Percentiles rank a stretch among this genome's conserved stretches.
Conservation (phyloP, 768 basidiomycete species). For the Trametes cinnabarina region DNA sequence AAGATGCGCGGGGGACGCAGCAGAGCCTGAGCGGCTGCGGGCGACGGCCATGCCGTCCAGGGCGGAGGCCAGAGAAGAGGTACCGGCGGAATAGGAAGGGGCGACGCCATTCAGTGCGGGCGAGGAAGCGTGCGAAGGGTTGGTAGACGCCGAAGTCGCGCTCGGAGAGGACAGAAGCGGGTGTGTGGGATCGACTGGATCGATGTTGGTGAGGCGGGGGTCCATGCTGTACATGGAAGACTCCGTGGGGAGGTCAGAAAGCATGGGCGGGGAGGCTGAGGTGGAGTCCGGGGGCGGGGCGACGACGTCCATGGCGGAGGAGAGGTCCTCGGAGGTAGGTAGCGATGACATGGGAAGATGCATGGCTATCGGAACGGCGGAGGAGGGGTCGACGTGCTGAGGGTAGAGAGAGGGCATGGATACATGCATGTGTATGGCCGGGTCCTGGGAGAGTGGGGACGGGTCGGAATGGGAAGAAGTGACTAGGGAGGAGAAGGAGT, state of each 20-base stretch:
- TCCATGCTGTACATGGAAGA: slow-evolving; percentile 37
- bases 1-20: slow-evolving; percentile 31
- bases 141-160: slow-evolving; percentile 32
- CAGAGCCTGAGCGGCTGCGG: slow-evolving; percentile 34
- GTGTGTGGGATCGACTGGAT: slow-evolving; percentile 29
- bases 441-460: slow-evolving; percentile 17
- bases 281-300: slow-evolving; percentile 14
- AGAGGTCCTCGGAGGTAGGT: slow-evolving; percentile 14
- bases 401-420: slow-evolving; percentile 24
- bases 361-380: slow-evolving; percentile 21
- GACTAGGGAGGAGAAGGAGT: slow-evolving; percentile 21
- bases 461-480: slow-evolving; percentile 22
- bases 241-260: slow-evolving; percentile 41
- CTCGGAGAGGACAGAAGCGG: slow-evolving; percentile 33
- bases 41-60: slow-evolving; percentile 29
- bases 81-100: slow-evolving; percentile 27
- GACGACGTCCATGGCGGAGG: slow-evolving; percentile 26
- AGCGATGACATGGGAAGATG: slow-evolving; percentile 23
- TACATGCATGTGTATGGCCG: slow-evolving; percentile 22
- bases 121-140: slow-evolving; percentile 34
- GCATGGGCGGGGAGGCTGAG: slow-evolving; percentile 36
- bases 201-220: slow-evolving; percentile 33
- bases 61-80: slow-evolving; percentile 36
- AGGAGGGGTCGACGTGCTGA: slow-evolving; percentile 22
- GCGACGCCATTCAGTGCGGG: slow-evolving; percentile 33